These are phyloP conservation scores for Aurifilum marmelostoma DNA, from an alignment of 2,329 filamentous ascomycete genomes.

Conservation along the genomic window DNA sequence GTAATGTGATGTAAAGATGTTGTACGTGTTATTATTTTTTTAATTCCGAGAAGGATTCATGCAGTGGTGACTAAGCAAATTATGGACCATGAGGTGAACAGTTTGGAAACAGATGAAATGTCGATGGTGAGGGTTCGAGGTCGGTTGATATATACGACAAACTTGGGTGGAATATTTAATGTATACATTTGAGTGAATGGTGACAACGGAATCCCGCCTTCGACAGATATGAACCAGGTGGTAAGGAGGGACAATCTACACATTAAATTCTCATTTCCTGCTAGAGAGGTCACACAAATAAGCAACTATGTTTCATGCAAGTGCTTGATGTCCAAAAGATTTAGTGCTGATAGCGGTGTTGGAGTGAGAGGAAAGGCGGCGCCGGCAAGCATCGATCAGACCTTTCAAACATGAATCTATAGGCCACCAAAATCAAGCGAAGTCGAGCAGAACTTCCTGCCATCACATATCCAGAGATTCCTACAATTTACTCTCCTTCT, in stretches of 20 bases:
- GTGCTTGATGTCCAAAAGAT: neutral
- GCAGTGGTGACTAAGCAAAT: neutral
- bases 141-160: neutral
- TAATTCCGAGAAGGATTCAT: neutral
- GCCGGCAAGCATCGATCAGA: too few species aligned
- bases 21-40: neutral
- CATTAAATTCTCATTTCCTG: neutral
- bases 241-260: neutral
- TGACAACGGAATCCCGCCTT: neutral
- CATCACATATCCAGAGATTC: neutral
- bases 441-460: neutral
- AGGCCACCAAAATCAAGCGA: neutral
- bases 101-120: neutral
- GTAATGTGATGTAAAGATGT: neutral
- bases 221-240: neutral
- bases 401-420: too few species aligned
- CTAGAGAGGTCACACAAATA: neutral
- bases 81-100: neutral
- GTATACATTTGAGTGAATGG: neutral
- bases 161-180: neutral
- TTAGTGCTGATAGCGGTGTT: neutral
- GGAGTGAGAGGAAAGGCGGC: too few species aligned
- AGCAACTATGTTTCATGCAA: neutral
- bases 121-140: neutral
- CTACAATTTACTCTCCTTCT: conserved; percentile 38